phyloP scores from a whole-genome alignment of 768 basidiomycete species.

The Daedalea quercina region DNA sequence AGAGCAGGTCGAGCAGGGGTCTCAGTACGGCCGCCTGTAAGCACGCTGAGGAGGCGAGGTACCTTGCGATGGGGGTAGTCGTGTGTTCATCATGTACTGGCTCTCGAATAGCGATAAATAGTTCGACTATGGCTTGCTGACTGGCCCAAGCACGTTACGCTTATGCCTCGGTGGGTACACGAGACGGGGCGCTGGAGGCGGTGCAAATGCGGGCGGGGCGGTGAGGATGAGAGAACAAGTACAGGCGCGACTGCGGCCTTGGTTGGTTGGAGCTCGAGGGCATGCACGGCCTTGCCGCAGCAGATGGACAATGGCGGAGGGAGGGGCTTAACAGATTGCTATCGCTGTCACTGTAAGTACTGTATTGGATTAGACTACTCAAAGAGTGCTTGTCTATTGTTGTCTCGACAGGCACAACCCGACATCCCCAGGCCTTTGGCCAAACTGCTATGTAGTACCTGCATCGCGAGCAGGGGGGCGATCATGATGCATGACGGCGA shows the following conservation, averaged over 20 bases:
- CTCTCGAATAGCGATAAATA: background rate
- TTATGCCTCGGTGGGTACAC: background rate
- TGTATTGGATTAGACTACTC: too few species aligned
- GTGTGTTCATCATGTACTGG: background rate
- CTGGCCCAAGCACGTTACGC: background rate
- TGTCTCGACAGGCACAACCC: too few species aligned
- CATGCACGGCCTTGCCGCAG: background rate
- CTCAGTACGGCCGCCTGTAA: background rate
- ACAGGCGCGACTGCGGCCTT: too few species aligned
- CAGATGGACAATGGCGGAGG: background rate
- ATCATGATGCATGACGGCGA: too few species aligned
- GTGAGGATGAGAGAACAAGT: background rate
- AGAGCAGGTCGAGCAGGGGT: background rate
- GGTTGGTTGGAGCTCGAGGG: too few species aligned
- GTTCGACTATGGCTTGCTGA: background rate
- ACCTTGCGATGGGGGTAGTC: conserved; percentile 1
- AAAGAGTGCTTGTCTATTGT: too few species aligned
- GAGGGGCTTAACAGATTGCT: too few species aligned
- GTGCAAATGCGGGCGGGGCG: background rate
- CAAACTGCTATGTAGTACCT: too few species aligned
- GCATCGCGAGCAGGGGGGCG: too few species aligned
- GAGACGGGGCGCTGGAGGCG: background rate
- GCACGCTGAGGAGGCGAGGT: background rate
- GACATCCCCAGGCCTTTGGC: too few species aligned
- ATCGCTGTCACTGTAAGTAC: too few species aligned